phyloP scores from a whole-genome alignment of 116 monocot genomes.

The Thalassia testudinum region DNA sequence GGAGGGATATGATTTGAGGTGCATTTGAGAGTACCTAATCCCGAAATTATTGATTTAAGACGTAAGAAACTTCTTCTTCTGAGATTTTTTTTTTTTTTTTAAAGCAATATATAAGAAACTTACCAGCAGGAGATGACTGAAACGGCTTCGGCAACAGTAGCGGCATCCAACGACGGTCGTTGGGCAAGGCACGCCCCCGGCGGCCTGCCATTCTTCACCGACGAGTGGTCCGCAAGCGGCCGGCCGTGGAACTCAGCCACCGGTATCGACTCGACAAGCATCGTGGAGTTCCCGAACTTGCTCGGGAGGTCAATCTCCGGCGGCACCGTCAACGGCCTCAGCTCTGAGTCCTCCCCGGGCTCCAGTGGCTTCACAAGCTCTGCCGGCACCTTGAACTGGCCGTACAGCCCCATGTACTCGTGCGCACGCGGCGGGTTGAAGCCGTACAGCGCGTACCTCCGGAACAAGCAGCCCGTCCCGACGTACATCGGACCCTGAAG shows the following conservation, averaged over 20 bases:
- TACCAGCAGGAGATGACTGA: constrained; percentile 80
- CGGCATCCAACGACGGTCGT: constrained; percentile 47
- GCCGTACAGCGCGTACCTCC: constrained; percentile 58
- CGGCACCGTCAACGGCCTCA: constrained; percentile 15
- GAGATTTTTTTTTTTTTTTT: too few relatives aligned
- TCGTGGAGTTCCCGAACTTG: constrained; percentile 54
- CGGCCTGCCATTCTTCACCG: constrained; percentile 61
- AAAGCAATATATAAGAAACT: not conserved
- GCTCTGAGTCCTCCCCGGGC: constrained; percentile 16
- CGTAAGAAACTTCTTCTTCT: too few relatives aligned
- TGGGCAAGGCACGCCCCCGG: constrained; percentile 50
- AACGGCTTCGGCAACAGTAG: constrained; percentile 69
- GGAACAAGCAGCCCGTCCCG: constrained; percentile 58
- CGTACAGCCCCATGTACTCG: constrained; percentile 46
- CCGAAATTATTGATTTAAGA: too few relatives aligned
- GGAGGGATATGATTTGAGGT: too few relatives aligned
- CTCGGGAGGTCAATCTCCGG: constrained; percentile 48
- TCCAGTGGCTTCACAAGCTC: constrained; percentile 6
- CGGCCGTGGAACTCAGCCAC: constrained; percentile 69
- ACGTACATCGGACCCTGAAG: constrained; percentile 79
- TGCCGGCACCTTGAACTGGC: constrained; percentile 37
- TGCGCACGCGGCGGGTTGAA: constrained; percentile 71
- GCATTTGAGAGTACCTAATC: too few relatives aligned
- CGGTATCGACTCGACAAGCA: constrained; percentile 42
- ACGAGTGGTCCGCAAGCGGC: constrained; percentile 66